Evolutionary conservation across 805 yeast genomes (phyloP).

Genomic region (Suhomyces canberraensis): DNA sequence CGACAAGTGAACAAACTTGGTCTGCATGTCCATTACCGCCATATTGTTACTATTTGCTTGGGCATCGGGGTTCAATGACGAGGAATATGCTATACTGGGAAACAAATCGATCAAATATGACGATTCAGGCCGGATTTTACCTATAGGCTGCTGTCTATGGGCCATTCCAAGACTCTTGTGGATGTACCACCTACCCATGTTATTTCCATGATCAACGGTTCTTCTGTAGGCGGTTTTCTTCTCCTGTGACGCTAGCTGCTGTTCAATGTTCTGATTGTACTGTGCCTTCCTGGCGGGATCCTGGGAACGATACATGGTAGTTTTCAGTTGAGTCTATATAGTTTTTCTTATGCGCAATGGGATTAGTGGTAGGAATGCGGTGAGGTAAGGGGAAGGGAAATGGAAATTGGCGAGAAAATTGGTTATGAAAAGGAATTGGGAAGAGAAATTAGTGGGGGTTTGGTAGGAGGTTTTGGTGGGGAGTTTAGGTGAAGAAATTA

Average conservation of each 20-base stretch:
- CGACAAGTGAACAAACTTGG: slow-evolving; percentile 86
- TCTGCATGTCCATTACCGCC: slow-evolving; percentile 61
- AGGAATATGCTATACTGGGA: slow-evolving; percentile 60
- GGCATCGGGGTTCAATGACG: slow-evolving; percentile 25
- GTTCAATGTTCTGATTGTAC: slow-evolving; percentile 37
- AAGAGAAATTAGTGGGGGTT: no score
- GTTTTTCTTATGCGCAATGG: no score
- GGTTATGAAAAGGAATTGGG: no score
- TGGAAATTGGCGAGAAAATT: no score
- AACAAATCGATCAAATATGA: slow-evolving; percentile 60
- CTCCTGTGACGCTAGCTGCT: slow-evolving; percentile 45
- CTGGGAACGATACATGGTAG: slow-evolving; percentile 8
- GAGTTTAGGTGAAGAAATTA: no score
- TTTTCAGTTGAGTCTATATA: neutral
- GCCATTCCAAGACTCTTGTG: slow-evolving; percentile 42
- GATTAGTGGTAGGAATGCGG: neutral
- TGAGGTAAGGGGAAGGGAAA: no score
- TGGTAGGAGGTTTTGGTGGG: no score
- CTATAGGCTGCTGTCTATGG: slow-evolving; percentile 34
- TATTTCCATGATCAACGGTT: slow-evolving; percentile 75
- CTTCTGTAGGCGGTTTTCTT: slow-evolving; percentile 57
- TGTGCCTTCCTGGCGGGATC: slow-evolving; percentile 5
- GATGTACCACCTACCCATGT: slow-evolving; percentile 61
- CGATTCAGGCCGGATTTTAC: slow-evolving; percentile 64
- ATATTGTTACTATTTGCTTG: slow-evolving; percentile 25